Conservation (phyloP, 306 rosid genomes). For the Quercus aquifolioides region DNA sequence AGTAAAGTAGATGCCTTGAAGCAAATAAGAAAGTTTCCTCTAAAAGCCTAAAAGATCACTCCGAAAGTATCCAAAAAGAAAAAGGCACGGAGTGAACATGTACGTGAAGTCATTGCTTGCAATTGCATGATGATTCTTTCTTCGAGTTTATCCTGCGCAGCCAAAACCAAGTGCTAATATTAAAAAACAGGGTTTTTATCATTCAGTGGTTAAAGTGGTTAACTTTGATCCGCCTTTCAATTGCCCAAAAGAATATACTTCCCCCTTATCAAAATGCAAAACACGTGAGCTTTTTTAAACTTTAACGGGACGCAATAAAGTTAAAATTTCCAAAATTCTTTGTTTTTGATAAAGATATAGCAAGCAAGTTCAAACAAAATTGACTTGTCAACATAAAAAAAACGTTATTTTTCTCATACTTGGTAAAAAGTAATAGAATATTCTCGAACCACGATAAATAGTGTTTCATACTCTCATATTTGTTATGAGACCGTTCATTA, state of each 20-base stretch:
- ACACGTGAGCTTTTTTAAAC: constrained; percentile 2
- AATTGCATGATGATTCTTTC: neutral
- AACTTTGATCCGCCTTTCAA: too few species aligned
- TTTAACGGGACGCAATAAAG: neutral
- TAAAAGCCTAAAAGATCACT: too few species aligned
- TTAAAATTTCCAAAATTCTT: neutral
- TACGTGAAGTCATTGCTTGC: neutral
- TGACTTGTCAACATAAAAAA: too few species aligned
- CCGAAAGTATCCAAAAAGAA: too few species aligned
- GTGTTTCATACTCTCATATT: fast-evolving
- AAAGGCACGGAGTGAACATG: too few species aligned
- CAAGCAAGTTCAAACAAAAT: neutral
- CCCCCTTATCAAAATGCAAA: constrained; percentile 10
- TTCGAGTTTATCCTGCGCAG: neutral
- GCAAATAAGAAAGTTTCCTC: too few species aligned
- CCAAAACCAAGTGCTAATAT: neutral
- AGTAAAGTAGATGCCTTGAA: too few species aligned
- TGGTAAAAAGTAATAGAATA: too few species aligned
- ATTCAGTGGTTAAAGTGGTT: too few species aligned
- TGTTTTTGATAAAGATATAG: neutral
- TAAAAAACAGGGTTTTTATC: too few species aligned
- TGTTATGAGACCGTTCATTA: too few species aligned
- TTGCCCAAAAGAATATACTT: neutral
- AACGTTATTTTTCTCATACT: too few species aligned
- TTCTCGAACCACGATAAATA: fast-evolving